Percentiles rank a stretch among this genome's conserved stretches.
Evolutionary conservation across 2,329 filamentous ascomycete genomes (phyloP).

Genomic region (Colletotrichum tropicale): DNA sequence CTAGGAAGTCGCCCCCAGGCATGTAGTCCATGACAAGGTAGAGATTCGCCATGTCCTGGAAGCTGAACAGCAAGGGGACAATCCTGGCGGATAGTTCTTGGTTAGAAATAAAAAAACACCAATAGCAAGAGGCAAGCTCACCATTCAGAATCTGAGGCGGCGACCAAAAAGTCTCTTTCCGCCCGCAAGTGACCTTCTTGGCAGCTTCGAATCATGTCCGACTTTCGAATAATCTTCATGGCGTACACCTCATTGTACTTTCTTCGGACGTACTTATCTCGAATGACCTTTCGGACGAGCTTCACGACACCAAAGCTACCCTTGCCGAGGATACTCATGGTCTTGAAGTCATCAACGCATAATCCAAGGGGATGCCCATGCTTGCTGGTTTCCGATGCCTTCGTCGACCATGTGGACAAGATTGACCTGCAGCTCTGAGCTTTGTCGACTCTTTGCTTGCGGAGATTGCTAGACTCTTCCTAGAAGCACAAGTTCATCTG

Average conservation of each 20-base stretch:
- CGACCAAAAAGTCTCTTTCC: conserved; percentile 89
- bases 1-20: conserved; percentile 94
- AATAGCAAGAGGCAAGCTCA: conserved; percentile 28
- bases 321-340: conserved; percentile 83
- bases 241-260: conserved; percentile 70
- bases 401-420: neutral
- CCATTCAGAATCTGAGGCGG: conserved; percentile 86
- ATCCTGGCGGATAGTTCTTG: conserved; percentile 59
- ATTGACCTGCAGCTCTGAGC: neutral
- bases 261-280: neutral
- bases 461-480: conserved; percentile 58
- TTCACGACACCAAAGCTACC: conserved; percentile 94
- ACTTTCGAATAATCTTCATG: conserved; percentile 97
- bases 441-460: conserved; percentile 3
- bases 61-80: conserved; percentile 85
- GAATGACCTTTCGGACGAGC: conserved; percentile 70
- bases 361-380: neutral
- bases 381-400: neutral
- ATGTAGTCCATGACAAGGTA: conserved; percentile 99
- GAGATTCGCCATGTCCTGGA: conserved; percentile 82
- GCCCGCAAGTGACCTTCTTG: conserved; percentile 93
- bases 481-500: conserved; percentile 49
- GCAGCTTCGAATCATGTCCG: conserved; percentile 86
- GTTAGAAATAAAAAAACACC: conserved; percentile 7
- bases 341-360: conserved; percentile 69